Conservation (phyloP, 345 rosid species). For the Lepidium sativum region DNA sequence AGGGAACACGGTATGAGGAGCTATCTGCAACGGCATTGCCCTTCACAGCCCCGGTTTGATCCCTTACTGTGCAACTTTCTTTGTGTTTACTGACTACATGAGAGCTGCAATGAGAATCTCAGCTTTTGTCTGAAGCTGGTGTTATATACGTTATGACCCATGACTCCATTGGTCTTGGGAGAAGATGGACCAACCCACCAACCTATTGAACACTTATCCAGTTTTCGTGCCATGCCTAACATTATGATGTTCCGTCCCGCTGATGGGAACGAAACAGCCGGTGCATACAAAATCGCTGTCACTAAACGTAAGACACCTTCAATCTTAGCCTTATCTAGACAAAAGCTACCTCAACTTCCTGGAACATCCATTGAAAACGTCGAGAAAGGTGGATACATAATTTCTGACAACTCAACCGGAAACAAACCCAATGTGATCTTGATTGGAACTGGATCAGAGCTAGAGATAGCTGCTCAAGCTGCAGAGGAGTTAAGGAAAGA, state of each 20-base stretch:
- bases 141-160: slow-evolving; percentile 95
- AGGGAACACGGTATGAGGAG: slow-evolving; percentile 97
- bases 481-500: slow-evolving; percentile 71
- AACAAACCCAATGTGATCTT: slow-evolving; percentile 76
- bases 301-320: slow-evolving; percentile 82
- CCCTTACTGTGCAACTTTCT: slow-evolving; percentile 92
- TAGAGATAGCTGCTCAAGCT: slow-evolving; percentile 76
- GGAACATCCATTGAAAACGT: slow-evolving; percentile 86
- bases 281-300: slow-evolving; percentile 77
- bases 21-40: slow-evolving; percentile 79
- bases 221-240: slow-evolving; percentile 98
- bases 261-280: slow-evolving; percentile 90
- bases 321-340: slow-evolving; percentile 74
- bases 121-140: slow-evolving; percentile 62
- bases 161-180: slow-evolving; percentile 95
- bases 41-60: slow-evolving; percentile 77
- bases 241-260: slow-evolving; percentile 88
- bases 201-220: slow-evolving; percentile 89
- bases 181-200: slow-evolving; percentile 99
- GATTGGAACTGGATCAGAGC: slow-evolving; percentile 87
- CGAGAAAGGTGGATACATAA: slow-evolving; percentile 70
- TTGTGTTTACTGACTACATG: slow-evolving; percentile 96
- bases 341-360: slow-evolving; percentile 69
- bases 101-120: slow-evolving; percentile 84
- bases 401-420: slow-evolving; percentile 78